Conservation (phyloP, 1,284 basidiomycete genomes). For the Ustilago trichophora region DNA sequence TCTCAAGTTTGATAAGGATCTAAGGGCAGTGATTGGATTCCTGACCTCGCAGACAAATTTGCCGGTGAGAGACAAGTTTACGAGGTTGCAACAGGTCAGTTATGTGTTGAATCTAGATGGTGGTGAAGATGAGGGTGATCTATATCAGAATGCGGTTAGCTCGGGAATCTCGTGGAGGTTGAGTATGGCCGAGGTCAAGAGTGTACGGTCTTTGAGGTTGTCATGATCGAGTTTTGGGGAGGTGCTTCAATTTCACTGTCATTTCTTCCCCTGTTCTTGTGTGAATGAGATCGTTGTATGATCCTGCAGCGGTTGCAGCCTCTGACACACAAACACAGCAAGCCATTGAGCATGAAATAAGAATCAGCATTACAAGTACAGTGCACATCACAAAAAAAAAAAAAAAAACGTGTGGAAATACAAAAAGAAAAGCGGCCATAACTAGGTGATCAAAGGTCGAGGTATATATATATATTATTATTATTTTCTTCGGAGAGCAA, state of each 20-base stretch:
- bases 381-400: too few relatives aligned
- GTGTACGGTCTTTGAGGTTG: conserved; percentile 34
- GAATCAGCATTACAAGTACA: conserved; percentile 21
- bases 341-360: too few relatives aligned
- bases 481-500: too few relatives aligned
- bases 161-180: conserved; percentile 58
- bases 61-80: conserved; percentile 85
- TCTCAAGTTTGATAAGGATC: conserved; percentile 91
- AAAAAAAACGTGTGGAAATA: not conserved
- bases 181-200: conserved; percentile 53
- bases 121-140: conserved; percentile 79
- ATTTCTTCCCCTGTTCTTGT: too few relatives aligned
- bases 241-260: too few relatives aligned
- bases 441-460: too few relatives aligned
- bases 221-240: too few relatives aligned
- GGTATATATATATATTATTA: too few relatives aligned
- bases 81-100: conserved; percentile 89
- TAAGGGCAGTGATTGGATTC: conserved; percentile 82
- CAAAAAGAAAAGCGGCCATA: not conserved
- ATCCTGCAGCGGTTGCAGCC: too few relatives aligned
- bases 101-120: conserved; percentile 88
- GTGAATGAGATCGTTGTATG: too few relatives aligned
- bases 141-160: conserved; percentile 51
- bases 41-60: conserved; percentile 85
- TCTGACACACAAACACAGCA: too few relatives aligned